phyloP scores from a whole-genome alignment of 257 asterid genomes.

The Pogostemon cablin region DNA sequence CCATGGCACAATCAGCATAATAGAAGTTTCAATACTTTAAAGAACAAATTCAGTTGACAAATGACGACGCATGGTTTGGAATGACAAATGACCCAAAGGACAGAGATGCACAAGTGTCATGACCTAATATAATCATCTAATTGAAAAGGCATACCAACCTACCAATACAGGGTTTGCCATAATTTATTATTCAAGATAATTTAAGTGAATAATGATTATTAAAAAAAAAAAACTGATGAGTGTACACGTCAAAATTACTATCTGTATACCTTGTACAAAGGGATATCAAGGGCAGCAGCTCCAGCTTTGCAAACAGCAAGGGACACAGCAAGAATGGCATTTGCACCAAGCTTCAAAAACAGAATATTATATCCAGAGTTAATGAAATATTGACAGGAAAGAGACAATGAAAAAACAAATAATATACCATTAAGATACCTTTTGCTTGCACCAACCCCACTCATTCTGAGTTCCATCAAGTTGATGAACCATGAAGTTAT shows the following conservation, averaged over 20 bases:
- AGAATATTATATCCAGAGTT: slow-evolving; percentile 22
- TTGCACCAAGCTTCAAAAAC: slow-evolving; percentile 84
- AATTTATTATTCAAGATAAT: slow-evolving; percentile 1
- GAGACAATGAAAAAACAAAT: neutral
- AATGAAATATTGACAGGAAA: neutral
- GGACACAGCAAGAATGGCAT: slow-evolving; percentile 94
- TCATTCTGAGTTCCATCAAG: slow-evolving; percentile 97
- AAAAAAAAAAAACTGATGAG: neutral
- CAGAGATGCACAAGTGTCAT: neutral
- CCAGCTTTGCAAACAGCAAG: slow-evolving; percentile 98
- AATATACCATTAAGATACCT: slow-evolving; percentile 50
- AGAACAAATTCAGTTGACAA: neutral
- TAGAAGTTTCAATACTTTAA: neutral
- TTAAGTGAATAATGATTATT: neutral
- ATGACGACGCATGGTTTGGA: neutral
- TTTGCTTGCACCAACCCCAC: slow-evolving; percentile 99
- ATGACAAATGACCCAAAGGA: neutral
- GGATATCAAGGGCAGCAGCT: slow-evolving; percentile 71
- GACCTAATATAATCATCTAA: neutral
- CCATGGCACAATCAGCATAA: neutral
- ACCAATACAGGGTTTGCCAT: neutral
- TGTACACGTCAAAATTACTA: neutral
- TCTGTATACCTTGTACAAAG: slow-evolving; percentile 76
- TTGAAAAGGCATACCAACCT: neutral
- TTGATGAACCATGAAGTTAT: slow-evolving; percentile 91